Evolutionary conservation across 2,329 filamentous ascomycete genomes (phyloP).

Genomic region (Sporothrix pseudoabietina): DNA sequence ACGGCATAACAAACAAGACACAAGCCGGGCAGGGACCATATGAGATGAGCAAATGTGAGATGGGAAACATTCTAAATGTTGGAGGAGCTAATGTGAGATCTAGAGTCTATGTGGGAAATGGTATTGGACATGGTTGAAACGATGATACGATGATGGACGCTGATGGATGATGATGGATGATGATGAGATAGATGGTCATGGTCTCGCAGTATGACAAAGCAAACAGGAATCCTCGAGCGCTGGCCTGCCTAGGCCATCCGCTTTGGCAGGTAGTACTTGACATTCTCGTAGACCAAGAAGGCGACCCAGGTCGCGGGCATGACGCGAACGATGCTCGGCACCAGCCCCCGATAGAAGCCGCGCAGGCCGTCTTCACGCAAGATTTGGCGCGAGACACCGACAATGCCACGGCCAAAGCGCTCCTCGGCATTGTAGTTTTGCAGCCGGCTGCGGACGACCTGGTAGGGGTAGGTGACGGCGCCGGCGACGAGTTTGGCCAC

Average conservation of each 20-base stretch:
- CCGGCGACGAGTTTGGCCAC: conserved; percentile 84
- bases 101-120: not conserved
- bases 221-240: no score
- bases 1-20: no score
- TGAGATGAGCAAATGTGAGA: not conserved
- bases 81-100: not conserved
- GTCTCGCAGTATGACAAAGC: no score
- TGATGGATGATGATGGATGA: no score
- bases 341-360: conserved; percentile 90
- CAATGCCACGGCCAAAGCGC: conserved; percentile 69
- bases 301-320: conserved; percentile 95
- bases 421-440: conserved; percentile 84
- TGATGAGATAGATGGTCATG: no score
- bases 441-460: conserved; percentile 83
- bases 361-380: conserved; percentile 76
- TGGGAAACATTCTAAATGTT: not conserved
- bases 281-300: conserved; percentile 96
- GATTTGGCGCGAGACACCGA: conserved; percentile 71
- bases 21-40: no score
- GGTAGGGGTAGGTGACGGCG: conserved; percentile 90
- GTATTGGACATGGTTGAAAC: not conserved
- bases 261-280: conserved; percentile 67
- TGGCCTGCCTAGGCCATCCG: conserved; percentile 38
- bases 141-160: no score
- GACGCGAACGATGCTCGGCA: conserved; percentile 86